Conservation (phyloP, 1,284 basidiomycete species). For the Malassezia equina region DNA sequence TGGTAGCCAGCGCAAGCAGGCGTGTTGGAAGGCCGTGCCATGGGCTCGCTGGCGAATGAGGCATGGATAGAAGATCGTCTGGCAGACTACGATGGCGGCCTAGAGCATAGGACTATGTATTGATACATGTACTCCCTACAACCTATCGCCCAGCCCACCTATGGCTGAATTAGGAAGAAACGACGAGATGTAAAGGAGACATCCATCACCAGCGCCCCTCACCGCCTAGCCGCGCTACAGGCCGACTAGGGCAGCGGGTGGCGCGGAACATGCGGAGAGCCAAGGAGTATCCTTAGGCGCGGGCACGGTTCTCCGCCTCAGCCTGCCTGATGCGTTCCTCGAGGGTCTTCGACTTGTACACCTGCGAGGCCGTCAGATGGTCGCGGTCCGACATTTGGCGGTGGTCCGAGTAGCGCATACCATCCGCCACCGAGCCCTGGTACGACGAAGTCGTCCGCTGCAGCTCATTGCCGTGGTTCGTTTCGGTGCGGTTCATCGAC, state of each 20-base stretch:
- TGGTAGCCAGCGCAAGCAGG: no score
- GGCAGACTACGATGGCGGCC: no score
- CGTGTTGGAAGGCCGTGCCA: no score
- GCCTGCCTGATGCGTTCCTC: constrained; percentile 45
- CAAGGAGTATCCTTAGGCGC: constrained; percentile 2
- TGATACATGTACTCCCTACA: neutral
- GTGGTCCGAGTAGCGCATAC: constrained; percentile 47
- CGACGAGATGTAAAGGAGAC: neutral
- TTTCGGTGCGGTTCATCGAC: constrained; percentile 46
- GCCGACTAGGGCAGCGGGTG: no score
- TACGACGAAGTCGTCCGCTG: constrained; percentile 47
- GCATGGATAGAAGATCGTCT: no score
- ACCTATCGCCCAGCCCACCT: neutral
- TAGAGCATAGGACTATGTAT: neutral
- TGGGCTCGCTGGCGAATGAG: no score
- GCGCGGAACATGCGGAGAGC: neutral
- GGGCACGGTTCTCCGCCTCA: constrained; percentile 35
- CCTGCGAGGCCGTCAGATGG: constrained; percentile 41
- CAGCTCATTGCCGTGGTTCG: constrained; percentile 44
- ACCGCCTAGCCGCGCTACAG: no score
- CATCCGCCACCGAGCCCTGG: constrained; percentile 45
- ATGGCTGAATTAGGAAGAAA: neutral
- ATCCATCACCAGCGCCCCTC: no score
- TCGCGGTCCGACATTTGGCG: constrained; percentile 21
- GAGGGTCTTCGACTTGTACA: constrained; percentile 46